Percentiles rank a stretch among this genome's conserved stretches.
phyloP scores from a whole-genome alignment of 2,329 filamentous ascomycete species.

The Ophiocordyceps unilateralis region DNA sequence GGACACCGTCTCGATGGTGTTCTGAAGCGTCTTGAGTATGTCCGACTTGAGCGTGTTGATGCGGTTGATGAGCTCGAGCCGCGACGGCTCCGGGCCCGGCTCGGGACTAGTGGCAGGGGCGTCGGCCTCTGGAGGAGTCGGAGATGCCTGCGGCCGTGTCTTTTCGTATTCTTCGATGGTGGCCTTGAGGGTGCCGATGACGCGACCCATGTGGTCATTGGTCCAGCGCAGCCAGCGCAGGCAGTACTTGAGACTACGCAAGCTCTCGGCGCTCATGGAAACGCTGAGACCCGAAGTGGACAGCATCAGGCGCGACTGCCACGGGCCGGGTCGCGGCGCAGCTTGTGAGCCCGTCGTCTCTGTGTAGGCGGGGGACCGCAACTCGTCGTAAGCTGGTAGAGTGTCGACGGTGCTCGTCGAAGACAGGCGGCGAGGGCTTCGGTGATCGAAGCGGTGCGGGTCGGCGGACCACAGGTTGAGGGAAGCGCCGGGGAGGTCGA shows the following conservation, averaged over 20 bases:
- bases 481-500: background rate
- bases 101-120: background rate
- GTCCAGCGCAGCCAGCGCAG: constrained; percentile 65
- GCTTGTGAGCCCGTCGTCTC: constrained; percentile 27
- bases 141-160: constrained; percentile 4
- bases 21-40: constrained; percentile 62
- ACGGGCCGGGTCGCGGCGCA: constrained; percentile 23
- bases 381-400: constrained; percentile 70
- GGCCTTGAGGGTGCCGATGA: constrained; percentile 56
- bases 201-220: constrained; percentile 61
- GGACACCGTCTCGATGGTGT: constrained; percentile 70
- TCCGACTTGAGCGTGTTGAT: constrained; percentile 54
- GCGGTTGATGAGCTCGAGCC: constrained; percentile 33
- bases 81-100: constrained; percentile 12
- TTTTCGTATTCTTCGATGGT: constrained; percentile 69
- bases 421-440: constrained; percentile 36
- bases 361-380: constrained; percentile 58
- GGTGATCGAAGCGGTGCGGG: constrained; percentile 11
- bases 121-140: background rate
- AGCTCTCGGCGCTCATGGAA: constrained; percentile 76
- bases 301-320: constrained; percentile 74
- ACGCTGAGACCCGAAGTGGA: constrained; percentile 82
- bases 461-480: constrained; percentile 5
- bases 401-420: constrained; percentile 54
- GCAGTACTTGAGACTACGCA: constrained; percentile 72